Percentiles rank a stretch among this genome's conserved stretches.
phyloP scores from a whole-genome alignment of 306 rosid species.

The Vicia sativa region DNA sequence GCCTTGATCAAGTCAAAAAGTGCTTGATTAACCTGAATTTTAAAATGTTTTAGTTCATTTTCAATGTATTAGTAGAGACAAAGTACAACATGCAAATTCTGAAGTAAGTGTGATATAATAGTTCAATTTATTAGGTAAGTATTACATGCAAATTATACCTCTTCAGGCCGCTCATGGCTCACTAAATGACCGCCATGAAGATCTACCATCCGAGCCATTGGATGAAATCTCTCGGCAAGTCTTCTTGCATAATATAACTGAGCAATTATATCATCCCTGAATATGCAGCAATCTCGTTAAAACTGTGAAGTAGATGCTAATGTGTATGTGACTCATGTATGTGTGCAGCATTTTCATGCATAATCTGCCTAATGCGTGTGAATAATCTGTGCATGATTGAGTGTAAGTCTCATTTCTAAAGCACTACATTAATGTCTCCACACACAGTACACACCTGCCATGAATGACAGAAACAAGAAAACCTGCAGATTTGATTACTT shows the following conservation, averaged over 20 bases:
- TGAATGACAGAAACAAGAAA: constrained; percentile 87
- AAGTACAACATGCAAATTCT: constrained; percentile 14
- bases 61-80: constrained; percentile 29
- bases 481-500: constrained; percentile 69
- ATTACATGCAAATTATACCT: constrained; percentile 54
- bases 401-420: constrained; percentile 11
- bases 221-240: constrained; percentile 79
- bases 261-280: constrained; percentile 89
- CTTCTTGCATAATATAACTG: constrained; percentile 73
- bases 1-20: constrained; percentile 73
- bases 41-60: constrained; percentile 26
- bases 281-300: constrained; percentile 33
- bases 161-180: constrained; percentile 87
- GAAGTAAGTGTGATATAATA: not conserved
- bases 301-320: constrained; percentile 11
- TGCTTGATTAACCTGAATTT: constrained; percentile 85
- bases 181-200: constrained; percentile 97
- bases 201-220: constrained; percentile 89
- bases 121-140: not conserved
- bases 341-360: constrained; percentile 32
- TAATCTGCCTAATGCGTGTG: constrained; percentile 16
- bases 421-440: constrained; percentile 7
- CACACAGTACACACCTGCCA: constrained; percentile 67
- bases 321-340: not conserved
- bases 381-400: constrained; percentile 14